These are phyloP conservation scores for Babesia gibsoni DNA, from an alignment of 169 alveolate species.

Conservation along the genomic window DNA sequence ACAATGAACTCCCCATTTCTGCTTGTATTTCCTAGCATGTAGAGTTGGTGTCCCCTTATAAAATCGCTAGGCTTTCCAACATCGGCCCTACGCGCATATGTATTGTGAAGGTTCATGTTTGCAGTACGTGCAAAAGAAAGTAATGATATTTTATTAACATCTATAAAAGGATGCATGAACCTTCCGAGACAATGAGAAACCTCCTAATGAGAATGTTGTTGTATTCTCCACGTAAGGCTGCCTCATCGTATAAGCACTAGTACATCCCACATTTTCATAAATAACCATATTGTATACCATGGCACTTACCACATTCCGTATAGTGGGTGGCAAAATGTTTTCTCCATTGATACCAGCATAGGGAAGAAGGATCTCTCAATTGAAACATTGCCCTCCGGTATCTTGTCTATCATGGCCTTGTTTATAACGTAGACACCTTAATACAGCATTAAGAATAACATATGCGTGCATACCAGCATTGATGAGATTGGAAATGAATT, in stretches of 20 bases:
- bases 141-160: no score
- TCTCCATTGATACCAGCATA: constrained; percentile 80
- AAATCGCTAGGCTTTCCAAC: constrained; percentile 73
- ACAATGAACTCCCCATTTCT: background rate
- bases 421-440: constrained; percentile 90
- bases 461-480: constrained; percentile 75
- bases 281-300: constrained; percentile 86
- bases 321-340: constrained; percentile 72
- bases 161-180: no score
- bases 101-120: no score
- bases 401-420: constrained; percentile 82
- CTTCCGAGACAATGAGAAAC: no score
- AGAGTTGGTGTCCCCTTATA: constrained; percentile 64
- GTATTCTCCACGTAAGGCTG: no score
- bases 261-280: constrained; percentile 94
- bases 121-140: no score
- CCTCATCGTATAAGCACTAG: constrained; percentile 88
- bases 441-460: background rate
- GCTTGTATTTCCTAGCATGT: constrained; percentile 13
- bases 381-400: constrained; percentile 86
- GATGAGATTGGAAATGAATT: constrained; percentile 85
- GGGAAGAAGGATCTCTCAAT: constrained; percentile 96
- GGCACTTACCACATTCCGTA: constrained; percentile 81
- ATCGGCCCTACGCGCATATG: constrained; percentile 74
- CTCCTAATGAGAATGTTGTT: no score